Percentiles rank a stretch among this genome's conserved stretches.
These are phyloP conservation scores for Chenopodium suecicum DNA, from an alignment of 148 eudicot genomes.

Conservation along the genomic window DNA sequence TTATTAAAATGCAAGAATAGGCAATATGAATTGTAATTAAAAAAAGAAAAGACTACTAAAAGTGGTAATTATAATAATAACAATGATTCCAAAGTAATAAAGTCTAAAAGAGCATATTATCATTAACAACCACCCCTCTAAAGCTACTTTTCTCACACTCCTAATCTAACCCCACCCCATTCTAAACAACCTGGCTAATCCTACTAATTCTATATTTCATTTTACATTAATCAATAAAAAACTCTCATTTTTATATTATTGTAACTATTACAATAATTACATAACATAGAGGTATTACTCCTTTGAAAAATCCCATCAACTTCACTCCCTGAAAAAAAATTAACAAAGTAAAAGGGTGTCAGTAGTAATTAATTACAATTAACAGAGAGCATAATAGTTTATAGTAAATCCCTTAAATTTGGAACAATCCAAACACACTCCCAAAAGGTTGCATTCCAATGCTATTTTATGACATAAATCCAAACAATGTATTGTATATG, in stretches of 20 bases:
- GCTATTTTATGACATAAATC: too few species aligned
- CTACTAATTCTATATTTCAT: constrained; percentile 15
- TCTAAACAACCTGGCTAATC: constrained; percentile 8
- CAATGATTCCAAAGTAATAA: constrained; percentile 30
- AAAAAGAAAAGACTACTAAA: constrained; percentile 1
- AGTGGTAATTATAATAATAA: not conserved
- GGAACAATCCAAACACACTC: not conserved
- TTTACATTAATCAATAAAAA: constrained; percentile 9
- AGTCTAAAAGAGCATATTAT: constrained; percentile 19
- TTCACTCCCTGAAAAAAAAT: constrained; percentile 38
- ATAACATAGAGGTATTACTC: constrained; percentile 35
- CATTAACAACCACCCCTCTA: constrained; percentile 25
- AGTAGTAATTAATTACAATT: not conserved
- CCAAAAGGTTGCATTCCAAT: not conserved
- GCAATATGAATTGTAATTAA: not conserved
- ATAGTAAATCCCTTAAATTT: not conserved
- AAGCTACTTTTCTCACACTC: constrained; percentile 39
- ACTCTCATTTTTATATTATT: constrained; percentile 15
- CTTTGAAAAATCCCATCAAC: constrained; percentile 42
- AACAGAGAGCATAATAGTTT: not conserved
- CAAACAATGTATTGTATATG: too few species aligned
- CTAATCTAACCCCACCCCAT: constrained; percentile 21
- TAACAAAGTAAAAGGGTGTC: constrained; percentile 20
- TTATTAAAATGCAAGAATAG: not conserved
- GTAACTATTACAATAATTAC: constrained; percentile 36